Evolutionary conservation across 1,139 yeast species (phyloP).

Genomic region (Blastobotrys arbuscula): DNA sequence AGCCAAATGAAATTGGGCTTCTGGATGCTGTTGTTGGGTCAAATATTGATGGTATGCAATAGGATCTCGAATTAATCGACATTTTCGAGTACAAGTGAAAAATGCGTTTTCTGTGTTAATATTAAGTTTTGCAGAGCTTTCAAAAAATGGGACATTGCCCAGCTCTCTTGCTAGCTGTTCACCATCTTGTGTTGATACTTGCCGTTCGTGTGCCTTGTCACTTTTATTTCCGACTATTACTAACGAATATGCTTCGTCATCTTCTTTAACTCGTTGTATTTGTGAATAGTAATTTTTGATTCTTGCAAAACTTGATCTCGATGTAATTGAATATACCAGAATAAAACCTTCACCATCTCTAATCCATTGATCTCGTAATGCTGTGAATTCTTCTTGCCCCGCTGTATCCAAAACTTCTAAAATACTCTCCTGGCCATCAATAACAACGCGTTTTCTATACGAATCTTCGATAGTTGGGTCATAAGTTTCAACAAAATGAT

Average conservation of each 20-base stretch:
- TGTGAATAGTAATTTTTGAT: constrained; percentile 79
- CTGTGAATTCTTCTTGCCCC: constrained; percentile 96
- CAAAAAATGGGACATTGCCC: constrained; percentile 81
- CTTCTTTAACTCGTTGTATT: constrained; percentile 86
- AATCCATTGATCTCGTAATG: constrained; percentile 91
- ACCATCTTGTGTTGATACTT: constrained; percentile 78
- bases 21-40: constrained; percentile 12
- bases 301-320: constrained; percentile 77
- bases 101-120: constrained; percentile 90
- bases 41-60: constrained; percentile 14
- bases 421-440: constrained; percentile 88
- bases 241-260: constrained; percentile 35
- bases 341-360: constrained; percentile 90
- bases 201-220: constrained; percentile 72
- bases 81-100: constrained; percentile 81
- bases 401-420: constrained; percentile 95
- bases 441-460: constrained; percentile 83
- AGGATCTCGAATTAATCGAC: constrained; percentile 38
- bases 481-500: constrained; percentile 91
- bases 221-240: constrained; percentile 40
- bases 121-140: constrained; percentile 88
- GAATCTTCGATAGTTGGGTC: constrained; percentile 98
- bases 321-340: constrained; percentile 85
- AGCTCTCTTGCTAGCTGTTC: constrained; percentile 57
- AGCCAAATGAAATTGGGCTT: constrained; percentile 9